A percentile compares a stretch with the other conserved stretches of the same genome.
Evolutionary conservation across 352 stramenopile species (phyloP).

Genomic region (Aphanomyces astaci): DNA sequence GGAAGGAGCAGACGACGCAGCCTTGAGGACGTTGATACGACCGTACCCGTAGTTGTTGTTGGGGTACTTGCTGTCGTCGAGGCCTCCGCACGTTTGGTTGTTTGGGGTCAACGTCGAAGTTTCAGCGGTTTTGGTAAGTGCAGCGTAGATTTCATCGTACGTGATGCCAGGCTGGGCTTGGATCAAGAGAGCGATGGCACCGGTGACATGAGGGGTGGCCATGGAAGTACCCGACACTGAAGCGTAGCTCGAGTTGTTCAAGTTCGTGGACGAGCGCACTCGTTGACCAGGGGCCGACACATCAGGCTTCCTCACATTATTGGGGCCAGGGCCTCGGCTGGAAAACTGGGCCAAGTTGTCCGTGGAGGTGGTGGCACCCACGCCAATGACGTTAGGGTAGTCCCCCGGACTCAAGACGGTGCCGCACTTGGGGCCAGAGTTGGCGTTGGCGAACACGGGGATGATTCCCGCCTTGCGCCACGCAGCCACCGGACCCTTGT

Average conservation of each 20-base stretch:
- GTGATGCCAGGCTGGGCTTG: constrained; percentile 26
- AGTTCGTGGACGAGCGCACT: constrained; percentile 22
- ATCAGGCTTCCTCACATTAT: constrained; percentile 27
- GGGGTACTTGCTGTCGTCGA: constrained; percentile 28
- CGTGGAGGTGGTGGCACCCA: constrained; percentile 37
- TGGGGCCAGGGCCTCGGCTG: constrained; percentile 31
- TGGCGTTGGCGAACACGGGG: constrained; percentile 45
- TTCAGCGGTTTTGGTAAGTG: constrained; percentile 22
- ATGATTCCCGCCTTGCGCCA: constrained; percentile 49
- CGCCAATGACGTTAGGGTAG: constrained; percentile 33
- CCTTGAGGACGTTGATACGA: constrained; percentile 29
- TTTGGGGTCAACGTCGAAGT: constrained; percentile 5
- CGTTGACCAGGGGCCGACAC: constrained; percentile 27
- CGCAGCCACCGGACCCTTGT: constrained; percentile 36
- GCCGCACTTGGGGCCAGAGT: constrained; percentile 36
- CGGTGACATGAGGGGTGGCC: constrained; percentile 30
- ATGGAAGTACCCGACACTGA: constrained; percentile 27
- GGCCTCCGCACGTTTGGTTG: constrained; percentile 25
- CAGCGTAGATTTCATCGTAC: constrained; percentile 23
- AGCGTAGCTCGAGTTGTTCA: constrained; percentile 7
- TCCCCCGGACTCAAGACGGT: constrained; percentile 37
- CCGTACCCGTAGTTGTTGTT: constrained; percentile 42
- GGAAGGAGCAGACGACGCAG: neutral
- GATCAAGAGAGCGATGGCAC: constrained; percentile 28
- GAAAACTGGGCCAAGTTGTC: constrained; percentile 33